Conservation (phyloP, 768 basidiomycete species). For the Naematelia encephala region DNA sequence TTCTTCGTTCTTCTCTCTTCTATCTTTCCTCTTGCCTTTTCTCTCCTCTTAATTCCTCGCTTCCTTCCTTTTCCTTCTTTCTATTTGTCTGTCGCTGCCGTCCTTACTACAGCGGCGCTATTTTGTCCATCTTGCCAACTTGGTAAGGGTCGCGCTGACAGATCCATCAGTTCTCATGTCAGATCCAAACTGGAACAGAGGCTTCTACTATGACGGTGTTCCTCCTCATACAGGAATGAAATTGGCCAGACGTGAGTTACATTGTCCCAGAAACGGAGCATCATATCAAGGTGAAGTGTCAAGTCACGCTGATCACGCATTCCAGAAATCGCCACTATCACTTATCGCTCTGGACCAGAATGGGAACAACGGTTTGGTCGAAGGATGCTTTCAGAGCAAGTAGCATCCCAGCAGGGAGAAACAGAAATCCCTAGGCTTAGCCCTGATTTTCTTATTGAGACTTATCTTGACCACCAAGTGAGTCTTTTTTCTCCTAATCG, state of each 20-base stretch:
- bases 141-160: no score
- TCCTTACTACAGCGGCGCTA: no score
- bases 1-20: no score
- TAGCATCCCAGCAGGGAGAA: conserved; percentile 25
- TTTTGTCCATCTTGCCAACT: no score
- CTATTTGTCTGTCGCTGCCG: no score
- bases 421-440: conserved; percentile 68
- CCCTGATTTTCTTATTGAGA: conserved; percentile 97
- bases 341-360: conserved; percentile 96
- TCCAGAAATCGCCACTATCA: conserved; percentile 95
- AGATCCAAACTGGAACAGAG: conserved; percentile 98
- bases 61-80: no score
- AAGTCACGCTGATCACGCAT: conserved; percentile 5
- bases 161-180: conserved; percentile 76
- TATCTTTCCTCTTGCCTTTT: no score
- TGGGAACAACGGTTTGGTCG: conserved; percentile 99
- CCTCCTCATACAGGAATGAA: conserved; percentile 99
- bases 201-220: conserved; percentile 92
- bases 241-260: conserved; percentile 78
- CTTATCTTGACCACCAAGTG: conserved; percentile 89
- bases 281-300: neutral
- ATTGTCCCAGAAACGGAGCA: no score
- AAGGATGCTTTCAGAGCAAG: conserved; percentile 47
- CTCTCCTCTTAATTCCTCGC: no score
- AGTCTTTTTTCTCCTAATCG: conserved; percentile 8